Evolutionary conservation across 768 basidiomycete genomes (phyloP), one percentile per base, ranked within the genome.

Genomic region (Boletus patriciae): DNA sequence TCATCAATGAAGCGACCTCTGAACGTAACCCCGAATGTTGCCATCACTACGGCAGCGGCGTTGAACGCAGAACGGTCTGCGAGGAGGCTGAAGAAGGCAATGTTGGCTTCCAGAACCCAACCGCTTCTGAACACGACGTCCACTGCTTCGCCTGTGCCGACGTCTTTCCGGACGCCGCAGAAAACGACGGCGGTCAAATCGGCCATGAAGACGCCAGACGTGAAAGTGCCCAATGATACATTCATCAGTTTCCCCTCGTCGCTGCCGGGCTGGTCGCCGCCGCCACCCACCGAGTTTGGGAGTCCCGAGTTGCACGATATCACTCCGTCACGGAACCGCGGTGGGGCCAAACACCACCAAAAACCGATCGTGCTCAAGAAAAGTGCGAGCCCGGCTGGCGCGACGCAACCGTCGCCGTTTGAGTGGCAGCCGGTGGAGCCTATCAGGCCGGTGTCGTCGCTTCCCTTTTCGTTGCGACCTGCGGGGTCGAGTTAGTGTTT

Each of bases 61-160:
- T 76, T 94, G 46, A 89, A 90, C 57, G 86, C 90, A 0, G 92
- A 94, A 70, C 78, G 88, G 31, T 82, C 87, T 7, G 87, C 87
- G 2, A 80, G 83, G 48, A 80, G 77, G 57, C 77, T 94, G 53
- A 93, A 92, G 72, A 77, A 77, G 6, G 86, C 86, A 0, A 76
- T 94, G 10, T 71, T 92, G 23, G 67, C 75, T 7, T 78, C 78
- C 1, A 81, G 90, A 34, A 78, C 78, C 53, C 78, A 84, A 58
- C 91, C 92, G 0, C 71, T 89, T 36, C 70, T 92, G 40, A 92
- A 90, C 65, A 80, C 74, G 7, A 80, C 77, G 52, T 85, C 80
- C 1, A 63, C 60, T 2, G 40, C 51, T 27, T 55, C 60, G 3
- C 36, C 53, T 4, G 40, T 49, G 63, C 63, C 62, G 3, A 67